These are phyloP conservation scores for Zelopaecilomyces penicillatus DNA, from an alignment of 2,329 filamentous ascomycete species.

Conservation along the genomic window DNA sequence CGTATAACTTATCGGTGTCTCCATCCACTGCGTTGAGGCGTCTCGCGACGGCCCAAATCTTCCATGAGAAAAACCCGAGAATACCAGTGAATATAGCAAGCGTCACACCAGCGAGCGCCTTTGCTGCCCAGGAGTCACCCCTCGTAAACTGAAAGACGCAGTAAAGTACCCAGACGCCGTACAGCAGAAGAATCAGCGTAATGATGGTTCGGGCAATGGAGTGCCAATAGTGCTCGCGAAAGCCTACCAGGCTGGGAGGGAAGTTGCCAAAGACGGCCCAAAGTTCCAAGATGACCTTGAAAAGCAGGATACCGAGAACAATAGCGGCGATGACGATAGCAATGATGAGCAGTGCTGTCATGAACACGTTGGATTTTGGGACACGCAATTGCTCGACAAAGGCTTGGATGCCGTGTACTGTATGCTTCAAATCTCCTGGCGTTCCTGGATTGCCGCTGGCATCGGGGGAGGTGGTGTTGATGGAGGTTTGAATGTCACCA, in stretches of 20 bases:
- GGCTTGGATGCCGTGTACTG: constrained; percentile 68
- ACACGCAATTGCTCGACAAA: constrained; percentile 80
- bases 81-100: constrained; percentile 72
- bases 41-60: constrained; percentile 69
- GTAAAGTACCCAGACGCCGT: constrained; percentile 91
- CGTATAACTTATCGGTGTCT: constrained; percentile 64
- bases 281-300: constrained; percentile 84
- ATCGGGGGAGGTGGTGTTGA: constrained; percentile 29
- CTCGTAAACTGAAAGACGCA: constrained; percentile 92
- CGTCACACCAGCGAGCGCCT: constrained; percentile 72
- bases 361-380: constrained; percentile 85
- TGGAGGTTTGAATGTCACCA: constrained; percentile 42
- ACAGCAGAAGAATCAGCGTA: constrained; percentile 80
- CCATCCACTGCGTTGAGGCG: constrained; percentile 69
- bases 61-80: constrained; percentile 74
- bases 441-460: constrained; percentile 13
- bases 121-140: constrained; percentile 91
- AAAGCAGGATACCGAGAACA: constrained; percentile 74
- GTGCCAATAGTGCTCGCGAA: constrained; percentile 95
- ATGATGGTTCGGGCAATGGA: constrained; percentile 83
- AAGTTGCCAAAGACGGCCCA: constrained; percentile 89
- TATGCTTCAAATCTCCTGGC: constrained; percentile 21
- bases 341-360: constrained; percentile 86
- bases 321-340: constrained; percentile 79
- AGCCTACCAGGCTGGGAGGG: constrained; percentile 68